Evolutionary conservation across 192 early-diverging fungal species (phyloP), one percentile per base, ranked within the genome.

Genomic region (Coemansia sp.): DNA sequence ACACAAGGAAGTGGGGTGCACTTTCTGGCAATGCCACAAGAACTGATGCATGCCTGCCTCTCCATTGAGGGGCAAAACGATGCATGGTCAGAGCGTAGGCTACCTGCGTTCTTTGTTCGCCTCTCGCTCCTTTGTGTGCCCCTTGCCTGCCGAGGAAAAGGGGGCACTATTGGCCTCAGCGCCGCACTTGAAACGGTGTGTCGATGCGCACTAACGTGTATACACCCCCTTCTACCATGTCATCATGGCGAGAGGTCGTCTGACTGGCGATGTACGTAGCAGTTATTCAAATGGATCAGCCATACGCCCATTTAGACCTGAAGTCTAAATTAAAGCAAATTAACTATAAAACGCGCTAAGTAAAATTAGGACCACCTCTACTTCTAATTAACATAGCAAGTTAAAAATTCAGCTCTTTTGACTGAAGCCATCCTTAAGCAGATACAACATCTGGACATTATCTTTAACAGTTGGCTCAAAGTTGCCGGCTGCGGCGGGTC

Each of bases 31-130:
- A 5, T 55, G 51, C n/a, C 51, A n/a, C 51, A 55, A 5, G 27
- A 12, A 55, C 15, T 29, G 27, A 55, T 29, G 12, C 25, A 12
- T 55, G 25, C 25, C 51, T 11, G 51, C 5, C 11, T 55, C 45
- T 48, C 51, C 9, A 29, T 55, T 55, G 23, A 27, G 9, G 51
- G 10, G 51, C 25, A 11, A 50, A n/a, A 50, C 46, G 46, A 21
- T 50, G 19, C 46, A 21, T 19, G n/a, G 46, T 50, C 46, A 50
- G 46, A 50, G 19, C 46, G 46, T 50, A 50, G 46, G 46, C 46
- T 50, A 8, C n/a, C 21, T 50, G 46, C 46, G 46, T 50, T 50
- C 46, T 23, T 21, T 50, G 46, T 50, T 10, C 46, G 9, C 19
- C 14, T 45, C 15, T 25, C 48, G n/a, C 3, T 21, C 51, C 51